phyloP scores from a whole-genome alignment of 345 rosid species.

The Citrus cavaleriei region DNA sequence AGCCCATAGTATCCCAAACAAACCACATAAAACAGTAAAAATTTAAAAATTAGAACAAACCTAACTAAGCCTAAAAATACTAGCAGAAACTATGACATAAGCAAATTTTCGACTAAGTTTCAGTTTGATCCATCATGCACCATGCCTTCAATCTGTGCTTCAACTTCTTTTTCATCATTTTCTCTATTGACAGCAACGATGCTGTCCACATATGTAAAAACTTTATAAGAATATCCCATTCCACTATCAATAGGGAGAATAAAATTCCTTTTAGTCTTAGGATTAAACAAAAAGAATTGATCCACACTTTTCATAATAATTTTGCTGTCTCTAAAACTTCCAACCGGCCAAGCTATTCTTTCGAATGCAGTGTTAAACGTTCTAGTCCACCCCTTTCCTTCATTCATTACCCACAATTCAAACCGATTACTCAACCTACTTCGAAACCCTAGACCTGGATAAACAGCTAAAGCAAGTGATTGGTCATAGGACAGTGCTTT shows the following conservation, averaged over 20 bases:
- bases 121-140: background rate
- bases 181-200: slow-evolving; percentile 19
- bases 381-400: slow-evolving; percentile 4
- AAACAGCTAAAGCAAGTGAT: slow-evolving; percentile 25
- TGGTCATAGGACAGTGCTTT: slow-evolving; percentile 20
- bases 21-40: background rate
- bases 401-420: slow-evolving; percentile 23
- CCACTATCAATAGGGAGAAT: slow-evolving; percentile 1
- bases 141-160: background rate
- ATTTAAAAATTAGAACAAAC: background rate
- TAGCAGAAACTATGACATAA: background rate
- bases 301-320: slow-evolving; percentile 11
- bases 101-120: too few species aligned
- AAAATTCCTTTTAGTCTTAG: background rate
- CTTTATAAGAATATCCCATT: slow-evolving; percentile 14
- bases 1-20: background rate
- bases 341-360: slow-evolving; percentile 16
- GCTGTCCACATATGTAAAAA: slow-evolving; percentile 31
- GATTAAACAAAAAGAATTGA: slow-evolving; percentile 9
- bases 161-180: background rate
- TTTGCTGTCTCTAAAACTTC: slow-evolving; percentile 18
- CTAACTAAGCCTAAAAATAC: background rate
- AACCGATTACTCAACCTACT: background rate
- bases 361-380: background rate
- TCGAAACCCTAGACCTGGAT: slow-evolving; percentile 16